A percentile compares a stretch with the other conserved stretches of the same genome.
These are phyloP conservation scores for Epichloe glyceriae DNA, from an alignment of 2,329 filamentous ascomycete species.

Conservation along the genomic window DNA sequence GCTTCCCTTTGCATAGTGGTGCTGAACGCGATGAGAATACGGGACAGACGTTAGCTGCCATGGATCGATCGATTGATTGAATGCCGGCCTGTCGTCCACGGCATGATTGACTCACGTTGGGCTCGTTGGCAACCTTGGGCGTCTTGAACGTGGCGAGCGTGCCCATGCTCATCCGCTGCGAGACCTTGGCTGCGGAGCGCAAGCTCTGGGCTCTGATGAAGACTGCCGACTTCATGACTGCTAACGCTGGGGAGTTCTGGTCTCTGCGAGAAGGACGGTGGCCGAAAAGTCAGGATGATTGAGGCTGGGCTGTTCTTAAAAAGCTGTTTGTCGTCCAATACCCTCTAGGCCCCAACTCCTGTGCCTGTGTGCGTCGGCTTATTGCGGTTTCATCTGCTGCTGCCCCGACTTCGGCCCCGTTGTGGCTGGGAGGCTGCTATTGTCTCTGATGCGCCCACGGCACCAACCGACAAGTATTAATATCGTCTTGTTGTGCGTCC, in stretches of 20 bases:
- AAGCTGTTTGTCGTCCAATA: background rate
- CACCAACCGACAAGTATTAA: too few relatives aligned
- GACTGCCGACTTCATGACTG: constrained; percentile 21
- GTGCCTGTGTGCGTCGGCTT: constrained; percentile 13
- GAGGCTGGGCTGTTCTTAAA: background rate
- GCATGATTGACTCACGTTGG: constrained; percentile 56
- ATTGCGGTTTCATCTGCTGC: constrained; percentile 13
- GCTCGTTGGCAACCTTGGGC: constrained; percentile 79
- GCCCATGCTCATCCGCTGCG: constrained; percentile 25
- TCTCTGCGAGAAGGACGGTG: background rate
- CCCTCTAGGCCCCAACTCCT: background rate
- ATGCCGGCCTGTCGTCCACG: background rate
- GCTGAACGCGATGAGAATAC: constrained; percentile 33
- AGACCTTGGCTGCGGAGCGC: constrained; percentile 15
- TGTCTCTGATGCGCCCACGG: background rate
- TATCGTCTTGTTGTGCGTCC: too few relatives aligned
- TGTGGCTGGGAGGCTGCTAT: background rate
- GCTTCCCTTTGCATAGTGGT: constrained; percentile 79
- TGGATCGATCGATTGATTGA: background rate
- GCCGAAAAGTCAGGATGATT: background rate
- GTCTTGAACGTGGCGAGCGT: constrained; percentile 77
- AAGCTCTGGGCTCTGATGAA: constrained; percentile 21
- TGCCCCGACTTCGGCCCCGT: constrained; percentile 1
- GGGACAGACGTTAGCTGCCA: background rate
- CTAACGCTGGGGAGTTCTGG: background rate